Evolutionary conservation across 2,329 filamentous ascomycete species (phyloP).

Genomic region (Penicillium sp.): DNA sequence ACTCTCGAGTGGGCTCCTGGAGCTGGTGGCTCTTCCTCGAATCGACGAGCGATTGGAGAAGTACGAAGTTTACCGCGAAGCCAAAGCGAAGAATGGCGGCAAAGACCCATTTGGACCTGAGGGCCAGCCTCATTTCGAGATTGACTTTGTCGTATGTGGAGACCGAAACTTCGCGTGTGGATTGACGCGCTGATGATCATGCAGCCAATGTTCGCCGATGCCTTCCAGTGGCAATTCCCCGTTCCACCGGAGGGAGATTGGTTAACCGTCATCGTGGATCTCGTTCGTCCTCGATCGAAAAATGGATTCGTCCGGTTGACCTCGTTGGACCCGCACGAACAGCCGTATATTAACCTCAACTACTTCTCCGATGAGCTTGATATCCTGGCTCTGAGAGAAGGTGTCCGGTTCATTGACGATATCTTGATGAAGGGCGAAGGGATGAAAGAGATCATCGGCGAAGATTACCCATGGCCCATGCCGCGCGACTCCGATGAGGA

Average conservation of each 20-base stretch:
- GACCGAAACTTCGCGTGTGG: not conserved
- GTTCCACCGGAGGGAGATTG: conserved; percentile 46
- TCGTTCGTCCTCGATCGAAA: conserved; percentile 47
- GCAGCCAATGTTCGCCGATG: conserved; percentile 51
- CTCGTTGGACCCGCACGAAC: conserved; percentile 34
- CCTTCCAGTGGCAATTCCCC: conserved; percentile 50
- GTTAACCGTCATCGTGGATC: conserved; percentile 55
- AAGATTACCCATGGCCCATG: conserved; percentile 58
- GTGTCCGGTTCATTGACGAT: conserved; percentile 53
- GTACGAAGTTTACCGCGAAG: conserved; percentile 46
- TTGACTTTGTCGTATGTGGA: conserved; percentile 54
- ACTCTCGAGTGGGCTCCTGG: conserved; percentile 12
- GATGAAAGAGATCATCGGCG: conserved; percentile 43
- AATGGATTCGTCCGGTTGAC: conserved; percentile 44
- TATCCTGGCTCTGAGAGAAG: conserved; percentile 57
- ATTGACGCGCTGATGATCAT: not conserved
- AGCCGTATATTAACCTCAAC: conserved; percentile 44
- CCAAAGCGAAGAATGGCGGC: conserved; percentile 40
- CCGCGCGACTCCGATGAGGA: conserved; percentile 53
- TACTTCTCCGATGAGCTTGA: conserved; percentile 50
- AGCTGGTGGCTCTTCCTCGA: conserved; percentile 17
- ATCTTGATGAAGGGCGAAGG: conserved; percentile 55
- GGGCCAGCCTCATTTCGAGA: conserved; percentile 59
- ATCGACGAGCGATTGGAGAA: conserved; percentile 41
- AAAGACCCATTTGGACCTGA: conserved; percentile 54